Evolutionary conservation across 306 rosid species (phyloP), one percentile per base, ranked within the genome.

Genomic region (Castanea mollissima): DNA sequence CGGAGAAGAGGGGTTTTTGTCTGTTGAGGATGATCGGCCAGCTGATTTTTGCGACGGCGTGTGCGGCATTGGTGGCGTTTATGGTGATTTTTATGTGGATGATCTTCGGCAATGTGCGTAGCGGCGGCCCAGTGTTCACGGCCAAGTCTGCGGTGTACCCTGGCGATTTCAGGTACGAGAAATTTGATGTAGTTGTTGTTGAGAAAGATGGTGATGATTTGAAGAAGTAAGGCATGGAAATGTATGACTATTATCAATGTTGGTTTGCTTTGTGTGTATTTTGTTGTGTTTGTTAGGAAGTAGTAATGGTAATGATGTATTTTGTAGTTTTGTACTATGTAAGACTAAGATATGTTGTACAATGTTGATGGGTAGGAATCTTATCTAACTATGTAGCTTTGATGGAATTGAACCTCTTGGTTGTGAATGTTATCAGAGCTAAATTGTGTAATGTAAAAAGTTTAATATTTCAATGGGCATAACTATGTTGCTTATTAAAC

Each of bases 31-130:
- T 87, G 57, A 49, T 82, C 51, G 83, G 79, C 1, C 80, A 87
- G 75, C 46, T 82, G 57, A 87, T 87, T 73, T 82, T 87, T 31
- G 85, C 70, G 21, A 82, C 85, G 6, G 85, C 77, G 5, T 85
- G 83, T 41, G 91, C 87, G 4, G 88, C 87, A 1, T 62, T 84
- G 55, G 70, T 84, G 84, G 82, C 88, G 8, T 87, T 87, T 44
- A 63, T 77, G 29, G 76, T 69, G 82, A 71, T 84, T 76, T 82
- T 84, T 35, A 29, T 87, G 76, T 82, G 86, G 90, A 86, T 75
- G 31, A 80, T 84, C 19, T 8, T 83, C 21, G 74, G 60, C 4
- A 56, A 55, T 35, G 79, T 73, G 78, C 79, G 79, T 41, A 41
- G 3, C 35, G 58, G 54, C 16, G 5, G 16, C 16, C 15, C 54